Base-by-base conservation (phyloP, 2,329 filamentous ascomycete species). In the Hirsutella minnesotensis region DNA sequence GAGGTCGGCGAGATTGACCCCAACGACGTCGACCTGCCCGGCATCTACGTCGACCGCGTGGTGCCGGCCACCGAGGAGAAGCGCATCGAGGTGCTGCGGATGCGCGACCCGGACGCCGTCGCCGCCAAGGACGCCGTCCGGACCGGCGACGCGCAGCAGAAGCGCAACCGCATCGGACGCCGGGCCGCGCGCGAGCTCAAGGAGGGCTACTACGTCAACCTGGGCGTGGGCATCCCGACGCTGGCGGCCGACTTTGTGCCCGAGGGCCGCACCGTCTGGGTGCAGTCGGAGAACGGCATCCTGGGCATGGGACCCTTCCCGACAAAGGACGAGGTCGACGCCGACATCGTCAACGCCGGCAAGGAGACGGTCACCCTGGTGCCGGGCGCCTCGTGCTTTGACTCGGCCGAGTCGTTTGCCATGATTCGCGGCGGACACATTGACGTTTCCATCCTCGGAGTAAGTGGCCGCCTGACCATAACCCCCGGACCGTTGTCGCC, bases 361-460 rank as follows among this genome's bases (percentile, higher is more conserved):
- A 94, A 94, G 58, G 86, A 94, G 59, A 94, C 86, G 0, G 84
- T 89, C 0, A 92, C 86, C 0, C 71, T 92, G 1, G 66, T 86
- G 0, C 81, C 83, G 0, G 86, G 86, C 2, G 86, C 84, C 0
- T 74, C 81, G 0, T 83, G 79, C 9, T 94, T 92, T 53, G 85
- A 87, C 58, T 84, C 78, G 37, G 74, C 82, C 48, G 86, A 92
- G 62, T 88, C 83, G 1, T 94, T 94, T 55, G 79, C 76, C 51
- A 92, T 92, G 86, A 94, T 94, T 52, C 77, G 86, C 10, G 83
- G 85, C 41, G 86, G 86, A 0, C 84, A 88, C 54, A 80, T 94
- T 35, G 81, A 94, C 55, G 81, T 94, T 5, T 87, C 83, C 0
- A 87, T 94, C 54, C 73, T 94, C 0, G 86, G 86, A 3, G 74